Conservation (phyloP, 2,329 filamentous ascomycete species). For the Aspergillus calidoustus region DNA sequence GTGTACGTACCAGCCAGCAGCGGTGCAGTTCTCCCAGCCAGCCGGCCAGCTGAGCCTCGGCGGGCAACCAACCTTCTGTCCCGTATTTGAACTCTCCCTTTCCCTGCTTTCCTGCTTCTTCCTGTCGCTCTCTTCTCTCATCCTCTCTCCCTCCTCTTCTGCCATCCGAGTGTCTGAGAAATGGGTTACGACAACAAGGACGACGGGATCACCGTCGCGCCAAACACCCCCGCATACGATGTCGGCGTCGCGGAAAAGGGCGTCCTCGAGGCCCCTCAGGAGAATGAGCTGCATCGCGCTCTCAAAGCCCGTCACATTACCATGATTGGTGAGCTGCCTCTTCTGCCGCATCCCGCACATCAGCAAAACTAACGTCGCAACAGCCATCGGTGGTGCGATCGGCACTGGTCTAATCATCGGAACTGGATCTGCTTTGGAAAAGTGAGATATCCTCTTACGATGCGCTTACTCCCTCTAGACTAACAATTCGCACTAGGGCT, state of each 20-base stretch:
- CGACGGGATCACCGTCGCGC: slow-evolving; percentile 27
- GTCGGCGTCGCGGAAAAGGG: slow-evolving; percentile 28
- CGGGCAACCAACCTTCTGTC: neutral
- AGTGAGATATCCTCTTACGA: slow-evolving; percentile 28
- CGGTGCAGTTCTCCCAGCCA: neutral
- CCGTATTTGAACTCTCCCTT: neutral
- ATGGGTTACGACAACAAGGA: slow-evolving; percentile 23
- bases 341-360: neutral
- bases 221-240: slow-evolving; percentile 28
- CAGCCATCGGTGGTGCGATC: slow-evolving; percentile 49
- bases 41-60: neutral
- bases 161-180: neutral
- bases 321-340: slow-evolving; percentile 43
- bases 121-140: neutral
- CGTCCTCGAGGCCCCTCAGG: slow-evolving; percentile 28
- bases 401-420: slow-evolving; percentile 49
- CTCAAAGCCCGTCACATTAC: slow-evolving; percentile 48
- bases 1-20: too few relatives aligned
- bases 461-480: neutral
- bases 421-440: slow-evolving; percentile 44
- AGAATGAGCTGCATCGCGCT: slow-evolving; percentile 46
- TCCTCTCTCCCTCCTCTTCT: neutral
- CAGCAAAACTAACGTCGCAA: neutral
- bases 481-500: slow-evolving; percentile 30
- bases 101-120: neutral